Evolutionary conservation across 2,329 filamentous ascomycete species (phyloP), one percentile per base, ranked within the genome.

Genomic region (Cladosporium sp.): DNA sequence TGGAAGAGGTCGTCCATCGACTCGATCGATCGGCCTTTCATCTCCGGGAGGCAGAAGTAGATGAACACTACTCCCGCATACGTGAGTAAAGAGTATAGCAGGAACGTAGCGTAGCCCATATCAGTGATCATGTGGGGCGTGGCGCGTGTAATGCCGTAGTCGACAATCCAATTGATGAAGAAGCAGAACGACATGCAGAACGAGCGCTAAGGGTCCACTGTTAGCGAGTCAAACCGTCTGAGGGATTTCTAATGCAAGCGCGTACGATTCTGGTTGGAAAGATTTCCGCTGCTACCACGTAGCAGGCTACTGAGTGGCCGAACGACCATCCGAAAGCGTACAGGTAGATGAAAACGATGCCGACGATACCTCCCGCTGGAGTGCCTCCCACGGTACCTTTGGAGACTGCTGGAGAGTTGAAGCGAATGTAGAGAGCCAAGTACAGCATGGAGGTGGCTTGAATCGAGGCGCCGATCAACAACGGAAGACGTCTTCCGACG

Each of bases 151-250:
- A 69, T 67, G 12, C 67, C 68, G 30, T 70, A 70, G 66, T 70
- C 67, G 28, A 71, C 69, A 36, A 71, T 71, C 69, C 69, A 70
- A 58, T 70, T 70, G 52, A 67, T 59, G 62, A 70, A 70, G 66
- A 70, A 70, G 49, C 69, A 71, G 52, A 70, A 69, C 6, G 66
- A 57, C 67, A 70, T 70, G 64, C 68, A 70, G 66, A 70, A 67
- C 14, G 67, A 67, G 26, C 68, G 58, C 65, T 66, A 15, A 10
- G 3, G 34, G 18, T 1, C 15, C 10, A 14, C 32, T 21, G 5
- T 34, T 15, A 49, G 41, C 38, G 34, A 38, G 18, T 36, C n/a
- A 21, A 30, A 54, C 10, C n/a, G 4, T 21, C 1, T 21, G 30
- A n/a, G 26, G 28, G 10, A 32, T 34, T 21, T 14, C 7, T 8